Percentiles rank a stretch among this genome's conserved stretches.
phyloP scores from a whole-genome alignment of 768 basidiomycete genomes.

The Hemileccinum rubropunctum region DNA sequence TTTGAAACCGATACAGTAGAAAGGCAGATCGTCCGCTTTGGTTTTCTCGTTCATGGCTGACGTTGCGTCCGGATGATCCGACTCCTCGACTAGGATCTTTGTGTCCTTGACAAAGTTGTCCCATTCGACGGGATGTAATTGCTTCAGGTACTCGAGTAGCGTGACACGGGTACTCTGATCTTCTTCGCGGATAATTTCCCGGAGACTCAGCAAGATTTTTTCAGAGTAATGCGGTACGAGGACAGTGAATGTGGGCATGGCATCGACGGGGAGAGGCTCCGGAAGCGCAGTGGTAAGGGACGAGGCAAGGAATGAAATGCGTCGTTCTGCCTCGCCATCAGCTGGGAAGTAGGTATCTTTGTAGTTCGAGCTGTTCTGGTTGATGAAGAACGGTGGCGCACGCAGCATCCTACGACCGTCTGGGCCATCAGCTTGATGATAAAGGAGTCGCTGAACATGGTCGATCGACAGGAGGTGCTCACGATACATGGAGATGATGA shows the following conservation, averaged over 20 bases:
- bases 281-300: constrained; percentile 95
- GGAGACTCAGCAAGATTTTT: constrained; percentile 93
- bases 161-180: constrained; percentile 97
- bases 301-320: constrained; percentile 98
- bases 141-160: constrained; percentile 95
- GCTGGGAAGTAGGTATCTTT: constrained; percentile 89
- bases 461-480: constrained; percentile 98
- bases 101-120: constrained; percentile 99
- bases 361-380: constrained; percentile 69
- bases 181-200: constrained; percentile 98
- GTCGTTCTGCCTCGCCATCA: constrained; percentile 93
- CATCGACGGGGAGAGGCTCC: constrained; percentile 92
- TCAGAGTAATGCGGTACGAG: constrained; percentile 99
- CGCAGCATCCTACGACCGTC: constrained; percentile 90
- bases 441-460: constrained; percentile 94
- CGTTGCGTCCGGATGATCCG: constrained; percentile 53
- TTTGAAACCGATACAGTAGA: constrained; percentile 99
- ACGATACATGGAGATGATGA: constrained; percentile 99
- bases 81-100: constrained; percentile 96
- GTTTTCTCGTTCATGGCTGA: constrained; percentile 68
- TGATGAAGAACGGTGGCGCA: constrained; percentile 97
- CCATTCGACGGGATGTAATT: constrained; percentile 98
- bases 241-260: constrained; percentile 99
- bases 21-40: constrained; percentile 91
- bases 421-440: constrained; percentile 92